phyloP scores from a whole-genome alignment of 805 yeast genomes.

The Candida sonorensis region DNA sequence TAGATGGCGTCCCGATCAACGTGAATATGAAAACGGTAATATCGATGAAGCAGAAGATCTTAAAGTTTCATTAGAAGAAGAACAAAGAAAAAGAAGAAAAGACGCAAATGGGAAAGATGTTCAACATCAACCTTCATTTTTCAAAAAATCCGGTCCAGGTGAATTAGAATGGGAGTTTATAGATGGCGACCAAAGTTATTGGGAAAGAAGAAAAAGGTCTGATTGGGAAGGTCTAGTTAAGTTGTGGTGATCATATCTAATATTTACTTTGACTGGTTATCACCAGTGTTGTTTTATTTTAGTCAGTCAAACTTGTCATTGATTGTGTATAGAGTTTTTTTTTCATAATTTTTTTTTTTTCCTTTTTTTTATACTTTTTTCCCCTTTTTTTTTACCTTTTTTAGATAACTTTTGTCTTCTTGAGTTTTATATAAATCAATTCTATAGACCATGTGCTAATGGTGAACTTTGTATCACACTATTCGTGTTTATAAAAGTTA shows the following conservation, averaged over 20 bases:
- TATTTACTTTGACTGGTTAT: too few species aligned
- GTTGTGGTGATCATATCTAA: conserved; percentile 60
- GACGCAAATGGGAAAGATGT: conserved; percentile 39
- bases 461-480: too few species aligned
- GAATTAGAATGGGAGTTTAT: conserved; percentile 46
- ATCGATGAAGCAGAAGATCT: conserved; percentile 63
- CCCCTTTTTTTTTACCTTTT: too few species aligned
- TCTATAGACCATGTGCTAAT: too few species aligned
- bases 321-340: too few species aligned
- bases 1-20: conserved; percentile 81
- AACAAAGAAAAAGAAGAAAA: conserved; percentile 72
- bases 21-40: conserved; percentile 61
- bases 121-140: conserved; percentile 55
- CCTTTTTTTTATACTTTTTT: too few species aligned
- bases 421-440: too few species aligned
- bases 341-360: too few species aligned
- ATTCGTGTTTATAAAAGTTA: too few species aligned
- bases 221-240: conserved; percentile 54
- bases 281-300: too few species aligned
- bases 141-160: conserved; percentile 36
- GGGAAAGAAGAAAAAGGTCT: conserved; percentile 64
- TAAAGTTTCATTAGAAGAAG: conserved; percentile 67
- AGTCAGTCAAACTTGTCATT: too few species aligned
- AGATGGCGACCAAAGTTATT: conserved; percentile 59
- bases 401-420: too few species aligned